A percentile compares a stretch with the other conserved stretches of the same genome.
Conservation (phyloP, 2,329 filamentous ascomycete species). For the Fusarium sarcochroum region DNA sequence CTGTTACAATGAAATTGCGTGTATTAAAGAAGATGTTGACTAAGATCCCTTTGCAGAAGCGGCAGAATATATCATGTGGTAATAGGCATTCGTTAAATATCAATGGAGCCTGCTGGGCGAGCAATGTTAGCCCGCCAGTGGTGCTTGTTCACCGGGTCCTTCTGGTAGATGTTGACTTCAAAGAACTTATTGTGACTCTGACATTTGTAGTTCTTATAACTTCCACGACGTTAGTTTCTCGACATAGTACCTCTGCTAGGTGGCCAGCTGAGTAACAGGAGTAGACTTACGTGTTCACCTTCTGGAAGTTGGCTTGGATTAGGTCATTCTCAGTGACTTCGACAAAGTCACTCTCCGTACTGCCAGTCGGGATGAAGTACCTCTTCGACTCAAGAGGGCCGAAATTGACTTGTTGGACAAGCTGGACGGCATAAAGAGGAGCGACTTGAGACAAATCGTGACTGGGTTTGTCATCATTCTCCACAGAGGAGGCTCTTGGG, state of each 20-base stretch:
- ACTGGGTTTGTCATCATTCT: rapidly evolving
- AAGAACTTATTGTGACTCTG: background rate
- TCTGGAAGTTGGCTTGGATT: constrained; percentile 4
- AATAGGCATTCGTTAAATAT: no score
- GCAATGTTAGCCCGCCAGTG: background rate
- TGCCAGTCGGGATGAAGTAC: background rate
- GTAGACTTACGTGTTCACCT: background rate
- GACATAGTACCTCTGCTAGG: no score
- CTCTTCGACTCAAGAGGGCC: background rate
- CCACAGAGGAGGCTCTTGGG: background rate
- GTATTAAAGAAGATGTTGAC: no score
- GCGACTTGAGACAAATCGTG: background rate
- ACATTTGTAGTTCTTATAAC: background rate
- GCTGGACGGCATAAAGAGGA: background rate
- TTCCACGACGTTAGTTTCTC: background rate
- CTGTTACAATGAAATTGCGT: no score
- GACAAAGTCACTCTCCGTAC: background rate
- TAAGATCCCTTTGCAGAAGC: no score
- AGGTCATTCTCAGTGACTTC: background rate
- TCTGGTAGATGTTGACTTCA: background rate
- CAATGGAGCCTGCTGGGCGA: background rate
- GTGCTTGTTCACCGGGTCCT: background rate
- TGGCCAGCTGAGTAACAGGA: background rate
- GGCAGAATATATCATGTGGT: no score
- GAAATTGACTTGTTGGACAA: constrained; percentile 2